Conservation (phyloP, 345 rosid species). For the Barbarea vulgaris region DNA sequence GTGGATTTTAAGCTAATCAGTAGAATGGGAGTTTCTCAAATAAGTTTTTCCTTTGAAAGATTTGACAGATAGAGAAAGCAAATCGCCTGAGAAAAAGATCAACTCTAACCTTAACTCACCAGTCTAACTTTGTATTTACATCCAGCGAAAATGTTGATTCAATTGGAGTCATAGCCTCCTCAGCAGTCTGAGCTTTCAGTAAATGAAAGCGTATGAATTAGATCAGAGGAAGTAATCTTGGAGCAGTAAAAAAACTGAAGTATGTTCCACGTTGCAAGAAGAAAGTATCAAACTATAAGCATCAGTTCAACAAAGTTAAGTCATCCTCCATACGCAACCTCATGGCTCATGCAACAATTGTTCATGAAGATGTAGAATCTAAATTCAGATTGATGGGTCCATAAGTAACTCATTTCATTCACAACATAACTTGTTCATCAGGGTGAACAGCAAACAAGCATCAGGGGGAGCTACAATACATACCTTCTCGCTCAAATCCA, state of each 20-base stretch:
- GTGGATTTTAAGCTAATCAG: neutral
- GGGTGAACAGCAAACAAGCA: neutral
- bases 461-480: conserved; percentile 3
- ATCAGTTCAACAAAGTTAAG: neutral
- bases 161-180: conserved; percentile 89
- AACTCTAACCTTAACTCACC: conserved; percentile 52
- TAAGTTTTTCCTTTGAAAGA: neutral
- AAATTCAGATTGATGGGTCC: neutral
- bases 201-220: conserved; percentile 21
- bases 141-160: conserved; percentile 87
- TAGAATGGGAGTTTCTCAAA: neutral
- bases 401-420: neutral
- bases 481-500: conserved; percentile 95
- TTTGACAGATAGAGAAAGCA: conserved; percentile 1
- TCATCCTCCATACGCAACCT: neutral
- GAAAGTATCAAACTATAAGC: neutral
- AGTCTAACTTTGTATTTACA: conserved; percentile 75
- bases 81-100: conserved; percentile 23
- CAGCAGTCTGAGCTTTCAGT: conserved; percentile 63
- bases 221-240: conserved; percentile 11
- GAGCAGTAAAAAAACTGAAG: neutral
- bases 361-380: neutral
- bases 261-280: neutral
- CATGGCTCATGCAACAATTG: neutral
- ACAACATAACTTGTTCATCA: neutral